Conservation (phyloP, 352 stramenopile genomes). For the Blastocystis sp. region DNA sequence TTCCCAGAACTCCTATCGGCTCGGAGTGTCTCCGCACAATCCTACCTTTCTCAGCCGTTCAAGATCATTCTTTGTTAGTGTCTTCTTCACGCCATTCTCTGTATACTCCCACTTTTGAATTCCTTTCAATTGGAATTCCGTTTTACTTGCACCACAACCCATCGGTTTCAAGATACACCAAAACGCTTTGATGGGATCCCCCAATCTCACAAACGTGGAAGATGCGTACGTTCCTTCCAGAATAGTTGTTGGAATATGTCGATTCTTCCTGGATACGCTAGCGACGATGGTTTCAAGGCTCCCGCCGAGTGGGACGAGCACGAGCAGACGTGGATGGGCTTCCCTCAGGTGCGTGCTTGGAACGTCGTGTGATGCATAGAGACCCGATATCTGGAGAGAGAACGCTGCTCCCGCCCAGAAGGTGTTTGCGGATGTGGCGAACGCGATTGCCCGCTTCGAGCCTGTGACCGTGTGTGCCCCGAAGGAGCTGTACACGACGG, state of each 20-base stretch:
- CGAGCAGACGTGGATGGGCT: constrained; percentile 58
- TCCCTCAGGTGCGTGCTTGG: constrained; percentile 10
- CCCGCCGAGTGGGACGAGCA: constrained; percentile 60
- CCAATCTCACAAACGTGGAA: neutral
- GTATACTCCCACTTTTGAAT: constrained; percentile 1
- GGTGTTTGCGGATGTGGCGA: constrained; percentile 58
- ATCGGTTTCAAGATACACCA: neutral
- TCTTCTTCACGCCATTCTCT: neutral
- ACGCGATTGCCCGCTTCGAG: constrained; percentile 60
- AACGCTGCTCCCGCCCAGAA: constrained; percentile 58
- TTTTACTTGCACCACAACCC: neutral
- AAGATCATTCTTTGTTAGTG: neutral
- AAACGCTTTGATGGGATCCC: neutral
- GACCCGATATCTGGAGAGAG: constrained; percentile 59
- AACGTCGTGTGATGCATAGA: neutral
- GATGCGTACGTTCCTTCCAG: neutral
- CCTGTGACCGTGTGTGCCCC: constrained; percentile 59
- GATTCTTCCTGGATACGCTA: constrained; percentile 39
- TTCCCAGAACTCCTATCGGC: neutral
- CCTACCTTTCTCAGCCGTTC: neutral
- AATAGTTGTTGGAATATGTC: constrained; percentile 26
- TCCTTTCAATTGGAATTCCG: neutral
- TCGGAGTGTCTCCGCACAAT: neutral
- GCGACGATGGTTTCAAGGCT: constrained; percentile 60
- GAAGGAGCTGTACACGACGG: constrained; percentile 31